A percentile compares a stretch with the other conserved stretches of the same genome.
Evolutionary conservation across 306 rosid species (phyloP).

Genomic region (Vicia villosa): DNA sequence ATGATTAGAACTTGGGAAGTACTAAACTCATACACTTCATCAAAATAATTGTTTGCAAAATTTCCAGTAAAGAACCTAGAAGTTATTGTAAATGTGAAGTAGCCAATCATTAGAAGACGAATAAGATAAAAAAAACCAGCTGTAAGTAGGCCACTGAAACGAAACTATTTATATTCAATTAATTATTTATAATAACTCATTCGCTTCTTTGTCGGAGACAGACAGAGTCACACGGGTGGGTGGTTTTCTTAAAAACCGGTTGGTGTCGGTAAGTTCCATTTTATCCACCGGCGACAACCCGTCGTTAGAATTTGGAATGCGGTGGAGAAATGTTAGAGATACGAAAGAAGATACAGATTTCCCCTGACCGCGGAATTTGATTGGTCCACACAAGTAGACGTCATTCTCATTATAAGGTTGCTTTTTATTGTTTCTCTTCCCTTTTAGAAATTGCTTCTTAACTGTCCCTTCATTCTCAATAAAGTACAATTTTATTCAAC

Average conservation of each 20-base stretch:
- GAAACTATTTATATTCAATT: background rate
- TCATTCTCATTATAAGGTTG: background rate
- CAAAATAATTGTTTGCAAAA: too few relatives aligned
- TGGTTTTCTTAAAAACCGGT: background rate
- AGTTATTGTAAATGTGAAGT: background rate
- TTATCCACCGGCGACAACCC: background rate
- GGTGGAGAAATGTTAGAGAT: background rate
- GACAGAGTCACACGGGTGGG: background rate
- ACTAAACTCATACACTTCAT: too few relatives aligned
- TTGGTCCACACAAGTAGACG: background rate
- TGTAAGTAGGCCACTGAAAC: background rate
- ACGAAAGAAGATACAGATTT: background rate
- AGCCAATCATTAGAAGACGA: background rate
- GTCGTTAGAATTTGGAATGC: background rate
- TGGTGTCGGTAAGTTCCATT: background rate
- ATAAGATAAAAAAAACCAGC: background rate
- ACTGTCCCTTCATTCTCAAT: conserved; percentile 50
- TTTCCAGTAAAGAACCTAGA: too few relatives aligned
- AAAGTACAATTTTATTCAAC: conserved; percentile 25
- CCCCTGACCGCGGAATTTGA: background rate
- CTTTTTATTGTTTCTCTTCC: background rate
- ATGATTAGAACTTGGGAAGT: too few relatives aligned
- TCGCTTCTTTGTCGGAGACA: conserved; percentile 9
- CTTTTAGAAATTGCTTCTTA: conserved; percentile 45
- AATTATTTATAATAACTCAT: background rate